These are phyloP conservation scores for Gautieria morchelliformis DNA, from an alignment of 768 basidiomycete species.

Conservation along the genomic window DNA sequence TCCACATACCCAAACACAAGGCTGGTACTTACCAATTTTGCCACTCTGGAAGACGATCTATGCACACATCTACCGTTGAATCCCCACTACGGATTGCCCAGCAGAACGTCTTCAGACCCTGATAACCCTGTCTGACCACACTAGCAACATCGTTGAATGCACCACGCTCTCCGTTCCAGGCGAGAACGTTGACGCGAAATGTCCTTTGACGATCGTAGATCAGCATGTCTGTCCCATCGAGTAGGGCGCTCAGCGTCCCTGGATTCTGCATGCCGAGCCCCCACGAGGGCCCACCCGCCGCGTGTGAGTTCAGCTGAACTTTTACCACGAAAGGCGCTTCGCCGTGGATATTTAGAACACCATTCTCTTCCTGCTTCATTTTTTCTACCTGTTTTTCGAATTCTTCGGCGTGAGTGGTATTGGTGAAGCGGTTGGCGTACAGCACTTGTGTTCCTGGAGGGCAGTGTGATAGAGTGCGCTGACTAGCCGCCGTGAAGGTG, in stretches of 20 bases:
- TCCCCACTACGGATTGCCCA: neutral
- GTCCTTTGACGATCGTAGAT: neutral
- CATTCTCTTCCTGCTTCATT: no score
- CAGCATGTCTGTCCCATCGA: neutral
- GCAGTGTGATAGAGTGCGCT: neutral
- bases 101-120: neutral
- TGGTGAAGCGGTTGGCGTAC: neutral
- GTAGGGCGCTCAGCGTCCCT: neutral
- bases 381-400: neutral
- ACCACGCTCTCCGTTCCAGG: neutral
- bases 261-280: neutral
- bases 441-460: no score
- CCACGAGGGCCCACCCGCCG: no score
- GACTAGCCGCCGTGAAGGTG: slow-evolving; percentile 5
- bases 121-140: neutral
- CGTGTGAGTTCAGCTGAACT: neutral
- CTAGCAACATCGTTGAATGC: neutral
- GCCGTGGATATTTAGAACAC: neutral
- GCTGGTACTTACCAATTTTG: no score
- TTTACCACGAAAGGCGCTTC: neutral
- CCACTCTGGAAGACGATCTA: neutral
- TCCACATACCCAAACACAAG: no score
- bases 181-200: neutral
- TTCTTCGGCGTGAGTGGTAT: neutral
- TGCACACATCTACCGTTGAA: neutral